Base-by-base conservation (phyloP, 2,329 filamentous ascomycete genomes). In the Clarireedia homoeocarpa region DNA sequence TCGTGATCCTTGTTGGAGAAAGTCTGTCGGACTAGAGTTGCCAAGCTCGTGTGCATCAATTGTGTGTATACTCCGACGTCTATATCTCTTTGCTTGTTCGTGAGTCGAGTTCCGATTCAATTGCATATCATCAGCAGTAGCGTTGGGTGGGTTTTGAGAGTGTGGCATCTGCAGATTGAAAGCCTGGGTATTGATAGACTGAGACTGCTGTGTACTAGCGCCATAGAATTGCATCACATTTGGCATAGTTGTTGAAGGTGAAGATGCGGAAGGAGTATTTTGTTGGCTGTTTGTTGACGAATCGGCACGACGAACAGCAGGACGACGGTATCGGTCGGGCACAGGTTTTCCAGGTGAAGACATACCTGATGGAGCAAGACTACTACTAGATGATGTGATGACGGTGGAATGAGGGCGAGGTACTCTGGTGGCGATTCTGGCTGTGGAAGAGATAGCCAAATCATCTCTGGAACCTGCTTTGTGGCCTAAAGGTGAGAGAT, bases 281-380 rank as follows among this genome's bases (percentile, higher is more conserved):
- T 51, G 46, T 50, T 58, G 57, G 55, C 51, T 67, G 69, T 26
- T 48, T 17, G 17, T 53, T 3, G 59, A 66, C 65, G 63, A 71
- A 65, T 67, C 74, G 12, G 63, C 57, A 58, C 81, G 76, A 62
- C 81, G 80, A 57, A 79, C 76, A 55, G 77, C 77, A 58, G 78
- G 71, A 51, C 91, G 85, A 65, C 91, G 82, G 70, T 96, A 96
- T 58, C 92, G 83, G 69, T 96, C 91, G 1, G 89, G 89, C 1
- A 88, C 84, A 23, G 84, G 76, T 66, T 90, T 91, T 47, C 76
- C 72, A 4, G 78, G 75, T 44, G 84, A 78, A 6, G 62, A 57
- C 15, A 58, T 39, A n/a, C 52, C 47, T 52, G 79, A 75, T n/a
- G 74, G 62, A 27, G 74, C 71, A 73, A 85, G 66, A 63, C 77